Evolutionary conservation across 768 basidiomycete species (phyloP).

Genomic region (Amanita muscaria): DNA sequence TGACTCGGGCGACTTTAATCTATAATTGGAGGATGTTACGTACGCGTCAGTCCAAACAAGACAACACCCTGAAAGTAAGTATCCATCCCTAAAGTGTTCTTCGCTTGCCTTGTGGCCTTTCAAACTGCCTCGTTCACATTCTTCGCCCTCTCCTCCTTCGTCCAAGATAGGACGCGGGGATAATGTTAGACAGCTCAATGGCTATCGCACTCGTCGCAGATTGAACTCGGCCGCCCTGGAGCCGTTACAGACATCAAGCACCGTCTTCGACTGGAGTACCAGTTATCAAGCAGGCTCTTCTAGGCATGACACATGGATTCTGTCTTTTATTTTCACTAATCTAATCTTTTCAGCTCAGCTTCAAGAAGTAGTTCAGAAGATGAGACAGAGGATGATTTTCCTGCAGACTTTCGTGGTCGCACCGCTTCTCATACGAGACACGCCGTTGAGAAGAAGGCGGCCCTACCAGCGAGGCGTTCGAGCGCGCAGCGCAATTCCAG

Average conservation of each 20-base stretch:
- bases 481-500: conserved; percentile 29
- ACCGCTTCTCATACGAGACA: conserved; percentile 23
- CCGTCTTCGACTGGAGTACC: conserved; percentile 65
- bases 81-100: background rate
- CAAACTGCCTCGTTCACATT: conserved; percentile 71
- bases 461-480: conserved; percentile 20
- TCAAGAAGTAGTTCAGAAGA: conserved; percentile 45
- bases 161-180: conserved; percentile 50
- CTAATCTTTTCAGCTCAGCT: conserved; percentile 32
- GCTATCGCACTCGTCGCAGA: conserved; percentile 27
- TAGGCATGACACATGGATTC: conserved; percentile 35
- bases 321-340: background rate
- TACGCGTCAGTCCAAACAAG: background rate
- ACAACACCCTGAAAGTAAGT: background rate
- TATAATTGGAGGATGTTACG: background rate
- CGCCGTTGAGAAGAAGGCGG: conserved; percentile 18
- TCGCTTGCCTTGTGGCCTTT: background rate
- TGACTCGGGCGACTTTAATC: background rate
- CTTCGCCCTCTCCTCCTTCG: conserved; percentile 68
- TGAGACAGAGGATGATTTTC: conserved; percentile 47
- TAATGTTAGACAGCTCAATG: conserved; percentile 28
- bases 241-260: conserved; percentile 16
- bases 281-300: conserved; percentile 85
- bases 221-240: conserved; percentile 23
- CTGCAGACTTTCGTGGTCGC: conserved; percentile 35